phyloP scores from a whole-genome alignment of 1,284 basidiomycete genomes.

The Boletus mariae region DNA sequence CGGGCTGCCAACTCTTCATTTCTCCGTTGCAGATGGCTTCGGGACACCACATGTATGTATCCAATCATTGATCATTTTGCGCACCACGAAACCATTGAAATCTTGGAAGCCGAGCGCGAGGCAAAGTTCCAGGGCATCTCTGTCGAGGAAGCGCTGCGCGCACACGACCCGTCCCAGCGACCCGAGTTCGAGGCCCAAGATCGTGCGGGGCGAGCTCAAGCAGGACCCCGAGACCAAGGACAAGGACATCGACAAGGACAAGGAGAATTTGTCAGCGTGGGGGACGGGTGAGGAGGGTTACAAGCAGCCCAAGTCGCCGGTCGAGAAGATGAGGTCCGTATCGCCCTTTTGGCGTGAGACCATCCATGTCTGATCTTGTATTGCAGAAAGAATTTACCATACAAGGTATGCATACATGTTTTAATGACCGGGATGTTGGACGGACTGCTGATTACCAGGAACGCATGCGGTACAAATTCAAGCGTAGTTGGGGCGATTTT shows the following conservation, averaged over 20 bases:
- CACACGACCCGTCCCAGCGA: constrained; percentile 39
- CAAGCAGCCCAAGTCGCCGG: constrained; percentile 63
- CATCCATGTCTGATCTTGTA: background rate
- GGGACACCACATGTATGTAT: constrained; percentile 76
- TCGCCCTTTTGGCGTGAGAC: background rate
- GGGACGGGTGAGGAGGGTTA: constrained; percentile 72
- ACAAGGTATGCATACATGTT: constrained; percentile 60
- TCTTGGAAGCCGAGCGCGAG: constrained; percentile 79
- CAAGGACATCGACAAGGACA: constrained; percentile 51
- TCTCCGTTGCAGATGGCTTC: constrained; percentile 62
- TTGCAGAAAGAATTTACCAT: constrained; percentile 70
- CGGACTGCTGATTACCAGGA: constrained; percentile 46
- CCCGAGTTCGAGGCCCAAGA: constrained; percentile 41
- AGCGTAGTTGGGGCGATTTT: constrained; percentile 81
- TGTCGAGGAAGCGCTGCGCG: constrained; percentile 59
- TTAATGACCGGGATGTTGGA: constrained; percentile 7
- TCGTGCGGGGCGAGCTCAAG: constrained; percentile 44
- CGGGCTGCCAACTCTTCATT: constrained; percentile 11
- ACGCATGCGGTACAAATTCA: constrained; percentile 82
- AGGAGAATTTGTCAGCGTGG: constrained; percentile 58
- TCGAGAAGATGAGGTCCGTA: constrained; percentile 66
- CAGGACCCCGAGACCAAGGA: constrained; percentile 62
- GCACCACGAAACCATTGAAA: constrained; percentile 87
- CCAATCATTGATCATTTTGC: constrained; percentile 73
- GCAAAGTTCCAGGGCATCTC: constrained; percentile 79